phyloP scores from a whole-genome alignment of 768 basidiomycete genomes.

The Lactarius sp. region DNA sequence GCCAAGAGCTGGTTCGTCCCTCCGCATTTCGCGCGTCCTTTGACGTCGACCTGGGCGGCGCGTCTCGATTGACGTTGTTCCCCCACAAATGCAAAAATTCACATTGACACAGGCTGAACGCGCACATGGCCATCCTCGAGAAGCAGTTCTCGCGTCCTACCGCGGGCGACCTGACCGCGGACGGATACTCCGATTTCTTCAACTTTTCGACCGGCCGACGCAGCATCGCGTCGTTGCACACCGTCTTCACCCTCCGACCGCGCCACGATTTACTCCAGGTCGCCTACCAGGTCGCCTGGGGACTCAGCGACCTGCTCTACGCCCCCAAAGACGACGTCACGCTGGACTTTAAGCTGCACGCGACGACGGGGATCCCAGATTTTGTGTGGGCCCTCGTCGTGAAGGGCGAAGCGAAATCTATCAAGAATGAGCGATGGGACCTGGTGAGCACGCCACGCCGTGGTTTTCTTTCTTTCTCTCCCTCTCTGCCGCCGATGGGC shows the following conservation, averaged over 20 bases:
- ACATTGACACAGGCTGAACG: conserved; percentile 46
- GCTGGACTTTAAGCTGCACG: conserved; percentile 71
- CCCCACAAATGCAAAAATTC: not conserved
- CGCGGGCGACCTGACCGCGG: conserved; percentile 48
- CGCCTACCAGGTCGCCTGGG: conserved; percentile 53
- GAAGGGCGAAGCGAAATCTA: conserved; percentile 68
- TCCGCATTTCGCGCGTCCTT: not conserved
- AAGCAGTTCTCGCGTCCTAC: conserved; percentile 74
- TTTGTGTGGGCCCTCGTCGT: conserved; percentile 83
- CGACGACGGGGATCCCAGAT: conserved; percentile 46
- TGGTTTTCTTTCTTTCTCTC: not conserved
- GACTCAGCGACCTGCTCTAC: conserved; percentile 74
- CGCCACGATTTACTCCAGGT: conserved; percentile 78
- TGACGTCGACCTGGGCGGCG: not conserved
- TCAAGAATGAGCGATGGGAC: conserved; percentile 79
- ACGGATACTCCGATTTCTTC: conserved; percentile 78
- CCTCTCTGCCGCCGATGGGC: not conserved
- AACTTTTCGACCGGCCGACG: conserved; percentile 85
- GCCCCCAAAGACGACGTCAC: conserved; percentile 60
- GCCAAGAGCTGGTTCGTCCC: conserved; percentile 60
- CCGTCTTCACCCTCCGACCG: conserved; percentile 70
- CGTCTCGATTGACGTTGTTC: not conserved
- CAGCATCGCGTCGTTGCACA: conserved; percentile 71
- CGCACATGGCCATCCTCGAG: conserved; percentile 53
- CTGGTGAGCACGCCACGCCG: conserved; percentile 51